Percentiles rank a stretch among this genome's conserved stretches.
phyloP scores from a whole-genome alignment of 2,329 filamentous ascomycete genomes.

The Verticillium albo-atrum region DNA sequence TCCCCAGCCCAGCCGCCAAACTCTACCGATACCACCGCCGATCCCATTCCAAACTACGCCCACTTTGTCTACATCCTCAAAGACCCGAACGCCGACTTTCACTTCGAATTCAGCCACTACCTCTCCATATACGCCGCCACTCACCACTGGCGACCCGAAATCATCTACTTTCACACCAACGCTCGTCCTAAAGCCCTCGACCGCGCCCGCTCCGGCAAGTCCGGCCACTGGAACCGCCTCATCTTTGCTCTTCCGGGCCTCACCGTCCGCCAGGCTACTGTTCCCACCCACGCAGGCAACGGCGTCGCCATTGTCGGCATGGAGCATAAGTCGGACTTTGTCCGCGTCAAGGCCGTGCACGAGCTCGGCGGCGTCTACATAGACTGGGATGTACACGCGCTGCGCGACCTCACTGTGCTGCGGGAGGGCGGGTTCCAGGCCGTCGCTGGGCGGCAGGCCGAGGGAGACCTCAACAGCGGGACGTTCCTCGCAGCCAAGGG shows the following conservation, averaged over 20 bases:
- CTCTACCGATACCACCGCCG: neutral
- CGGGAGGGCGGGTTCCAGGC: slow-evolving; percentile 1
- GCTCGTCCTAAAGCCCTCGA: slow-evolving; percentile 8
- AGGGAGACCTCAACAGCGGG: slow-evolving; percentile 1
- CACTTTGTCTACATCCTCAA: slow-evolving; percentile 17
- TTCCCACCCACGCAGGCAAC: slow-evolving; percentile 10
- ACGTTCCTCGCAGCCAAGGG: neutral
- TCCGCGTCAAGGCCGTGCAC: slow-evolving; percentile 14
- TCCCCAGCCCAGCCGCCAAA: neutral
- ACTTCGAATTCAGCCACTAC: slow-evolving; percentile 18
- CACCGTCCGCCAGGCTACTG: slow-evolving; percentile 6
- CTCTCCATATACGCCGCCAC: slow-evolving; percentile 17
- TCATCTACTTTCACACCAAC: slow-evolving; percentile 21
- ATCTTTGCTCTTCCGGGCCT: slow-evolving; percentile 16
- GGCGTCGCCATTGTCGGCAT: slow-evolving; percentile 8
- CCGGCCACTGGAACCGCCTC: slow-evolving; percentile 16
- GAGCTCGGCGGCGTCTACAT: slow-evolving; percentile 17
- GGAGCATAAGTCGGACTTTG: slow-evolving; percentile 18
- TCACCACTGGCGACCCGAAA: slow-evolving; percentile 13
- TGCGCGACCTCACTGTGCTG: neutral
- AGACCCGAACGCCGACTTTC: slow-evolving; percentile 12
- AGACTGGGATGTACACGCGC: slow-evolving; percentile 13
- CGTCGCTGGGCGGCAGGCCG: neutral
- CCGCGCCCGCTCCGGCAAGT: slow-evolving; percentile 6
- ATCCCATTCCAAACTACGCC: slow-evolving; percentile 17